Conservation (phyloP, 495 filamentous ascomycete genomes). For the Haplographium delicatum region DNA sequence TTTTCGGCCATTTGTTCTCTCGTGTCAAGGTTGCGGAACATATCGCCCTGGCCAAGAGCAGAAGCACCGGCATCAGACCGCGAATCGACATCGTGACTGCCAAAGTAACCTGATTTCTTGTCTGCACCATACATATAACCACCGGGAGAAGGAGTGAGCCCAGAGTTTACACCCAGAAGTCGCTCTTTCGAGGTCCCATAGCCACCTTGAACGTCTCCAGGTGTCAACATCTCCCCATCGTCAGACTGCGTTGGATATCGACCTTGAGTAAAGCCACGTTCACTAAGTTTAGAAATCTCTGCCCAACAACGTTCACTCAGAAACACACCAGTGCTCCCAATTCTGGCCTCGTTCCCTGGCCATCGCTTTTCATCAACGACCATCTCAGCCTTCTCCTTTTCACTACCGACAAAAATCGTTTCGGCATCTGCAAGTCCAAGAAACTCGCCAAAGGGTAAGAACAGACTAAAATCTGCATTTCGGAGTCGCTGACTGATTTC, state of each 20-base stretch:
- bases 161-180: conserved; percentile 48
- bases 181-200: conserved; percentile 69
- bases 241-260: conserved; percentile 42
- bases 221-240: conserved; percentile 36
- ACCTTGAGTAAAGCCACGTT: conserved; percentile 46
- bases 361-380: conserved; percentile 85
- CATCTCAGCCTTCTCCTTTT: conserved; percentile 85
- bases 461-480: conserved; percentile 92
- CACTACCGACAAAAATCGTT: conserved; percentile 79
- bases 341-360: conserved; percentile 84
- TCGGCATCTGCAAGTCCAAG: conserved; percentile 81
- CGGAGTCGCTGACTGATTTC: conserved; percentile 91
- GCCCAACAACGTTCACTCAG: conserved; percentile 93
- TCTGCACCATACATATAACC: conserved; percentile 61
- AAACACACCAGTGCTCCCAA: conserved; percentile 91
- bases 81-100: conserved; percentile 73
- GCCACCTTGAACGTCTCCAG: conserved; percentile 36
- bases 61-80: conserved; percentile 87
- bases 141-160: conserved; percentile 52
- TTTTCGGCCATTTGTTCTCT: conserved; percentile 93
- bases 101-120: conserved; percentile 72
- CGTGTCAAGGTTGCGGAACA: conserved; percentile 97
- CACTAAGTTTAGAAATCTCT: conserved; percentile 73
- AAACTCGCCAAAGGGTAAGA: conserved; percentile 94
- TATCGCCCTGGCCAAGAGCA: conserved; percentile 84